Base-by-base conservation (phyloP, 2,329 filamentous ascomycete species). In the Aspergillus neotritici region DNA sequence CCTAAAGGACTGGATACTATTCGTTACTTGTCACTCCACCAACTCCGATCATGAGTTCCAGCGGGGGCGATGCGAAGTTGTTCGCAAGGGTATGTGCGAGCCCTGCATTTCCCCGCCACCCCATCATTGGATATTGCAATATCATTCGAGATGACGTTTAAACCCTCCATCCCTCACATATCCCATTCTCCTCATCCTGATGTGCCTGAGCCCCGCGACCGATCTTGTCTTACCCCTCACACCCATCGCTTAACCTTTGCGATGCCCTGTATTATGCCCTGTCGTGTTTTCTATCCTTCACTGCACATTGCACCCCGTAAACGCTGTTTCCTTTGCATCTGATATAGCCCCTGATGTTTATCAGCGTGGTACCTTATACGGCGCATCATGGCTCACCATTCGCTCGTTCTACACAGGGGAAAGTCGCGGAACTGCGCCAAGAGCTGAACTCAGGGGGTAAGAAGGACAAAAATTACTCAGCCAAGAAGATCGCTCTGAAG, bases 401-500 rank as follows among this genome's bases (percentile, higher is more conserved):
- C 44, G 41, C 48, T 55, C 57, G 48, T 37, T 55, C 56, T 54
- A 59, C 70, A 74, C 86, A 98, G 93, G 93, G 93, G 77, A 98
- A 98, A 79, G 93, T 97, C 54, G 90, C 91, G 50, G 93, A 98
- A 79, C 77, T 98, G 64, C 88, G 93, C 67, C 81, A 86, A 65
- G 93, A 98, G 75, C 80, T 98, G 64, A 90, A 89, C 69, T 87
- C 84, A 69, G 89, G 89, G 64, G 85, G 87, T 55, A 96, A 94
- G 76, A 98, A 97, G 75, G 93, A 98, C 74, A 97, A 96, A 79
- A 95, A 94, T 71, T 85, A 88, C 70, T 79, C 84, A 34, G 82
- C 82, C 54, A 98, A 97, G 77, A 97, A 97, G 79, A 94, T 96
- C 63, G 90, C 93, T 9, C 78, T 98, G 51, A 98, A 98, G 79